phyloP scores from a whole-genome alignment of 352 stramenopile species.

The Globisporangium heterothallicum region DNA sequence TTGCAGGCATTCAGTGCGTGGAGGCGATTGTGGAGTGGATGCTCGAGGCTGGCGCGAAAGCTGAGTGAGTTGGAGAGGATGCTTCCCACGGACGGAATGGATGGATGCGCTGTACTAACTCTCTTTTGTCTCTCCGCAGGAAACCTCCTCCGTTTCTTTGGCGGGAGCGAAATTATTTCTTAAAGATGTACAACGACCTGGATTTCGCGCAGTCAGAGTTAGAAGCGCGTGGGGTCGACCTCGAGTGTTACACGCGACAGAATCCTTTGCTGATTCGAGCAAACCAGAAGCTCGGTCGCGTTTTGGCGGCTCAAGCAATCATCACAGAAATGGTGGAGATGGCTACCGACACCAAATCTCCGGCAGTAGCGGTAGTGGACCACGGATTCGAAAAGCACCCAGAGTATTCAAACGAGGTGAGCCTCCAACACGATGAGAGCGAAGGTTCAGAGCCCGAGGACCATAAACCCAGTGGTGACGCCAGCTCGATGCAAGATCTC shows the following conservation, averaged over 20 bases:
- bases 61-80: conserved; percentile 37
- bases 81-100: not conserved
- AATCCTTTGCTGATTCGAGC: conserved; percentile 69
- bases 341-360: not conserved
- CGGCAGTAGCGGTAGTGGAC: conserved; percentile 3
- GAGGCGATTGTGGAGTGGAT: conserved; percentile 80
- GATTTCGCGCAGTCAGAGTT: conserved; percentile 62
- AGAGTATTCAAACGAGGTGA: not conserved
- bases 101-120: not conserved
- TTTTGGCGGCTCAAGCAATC: conserved; percentile 64
- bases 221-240: conserved; percentile 35
- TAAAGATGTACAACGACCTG: conserved; percentile 66
- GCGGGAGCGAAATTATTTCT: conserved; percentile 68
- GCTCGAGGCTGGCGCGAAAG: conserved; percentile 60
- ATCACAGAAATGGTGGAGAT: conserved; percentile 60
- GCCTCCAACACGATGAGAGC: not conserved
- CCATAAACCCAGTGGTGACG: not conserved
- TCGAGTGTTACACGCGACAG: conserved; percentile 45
- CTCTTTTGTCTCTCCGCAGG: conserved; percentile 15
- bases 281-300: conserved; percentile 65
- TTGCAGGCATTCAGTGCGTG: conserved; percentile 65
- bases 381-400: conserved; percentile 14
- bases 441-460: not conserved
- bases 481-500: not conserved
- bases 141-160: conserved; percentile 65